These are phyloP conservation scores for Pseudonitzschia delicatissima DNA, from an alignment of 108 stramenopile species.

Conservation along the genomic window DNA sequence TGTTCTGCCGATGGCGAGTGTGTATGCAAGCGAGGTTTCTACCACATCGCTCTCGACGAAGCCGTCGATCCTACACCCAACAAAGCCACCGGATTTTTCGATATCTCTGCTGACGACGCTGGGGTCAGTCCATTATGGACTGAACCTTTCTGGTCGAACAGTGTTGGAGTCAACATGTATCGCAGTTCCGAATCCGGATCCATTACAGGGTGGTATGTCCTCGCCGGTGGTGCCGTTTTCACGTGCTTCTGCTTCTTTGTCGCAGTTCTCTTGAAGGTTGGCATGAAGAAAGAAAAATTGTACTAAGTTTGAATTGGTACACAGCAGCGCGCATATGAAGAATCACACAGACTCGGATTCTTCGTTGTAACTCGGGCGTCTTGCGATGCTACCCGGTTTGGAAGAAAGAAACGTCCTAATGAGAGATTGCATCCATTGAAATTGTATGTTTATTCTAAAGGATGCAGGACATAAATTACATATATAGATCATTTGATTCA, in stretches of 20 bases:
- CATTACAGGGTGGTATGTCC: conserved; percentile 44
- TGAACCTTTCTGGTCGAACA: conserved; percentile 75
- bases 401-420: too few relatives aligned
- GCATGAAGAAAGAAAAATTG: conserved; percentile 73
- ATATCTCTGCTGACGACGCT: conserved; percentile 44
- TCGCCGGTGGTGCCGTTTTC: conserved; percentile 45
- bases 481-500: not conserved
- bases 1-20: conserved; percentile 62
- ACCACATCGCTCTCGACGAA: conserved; percentile 78
- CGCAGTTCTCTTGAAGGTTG: conserved; percentile 54
- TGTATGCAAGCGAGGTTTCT: conserved; percentile 72
- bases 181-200: conserved; percentile 35
- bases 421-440: conserved; percentile 6
- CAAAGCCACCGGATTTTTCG: conserved; percentile 61
- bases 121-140: conserved; percentile 77
- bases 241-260: conserved; percentile 31
- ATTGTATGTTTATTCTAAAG: conserved; percentile 10
- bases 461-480: not conserved
- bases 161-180: conserved; percentile 71
- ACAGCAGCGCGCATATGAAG: not conserved
- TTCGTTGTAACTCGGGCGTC: too few relatives aligned
- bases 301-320: conserved; percentile 39
- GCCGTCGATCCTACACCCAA: conserved; percentile 58
- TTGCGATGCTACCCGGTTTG: too few relatives aligned
- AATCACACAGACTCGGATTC: not conserved